Percentiles rank a stretch among this genome's conserved stretches.
Evolutionary conservation across 192 early-diverging fungal genomes (phyloP).

Genomic region (Rhizoclosmatium sp.): DNA sequence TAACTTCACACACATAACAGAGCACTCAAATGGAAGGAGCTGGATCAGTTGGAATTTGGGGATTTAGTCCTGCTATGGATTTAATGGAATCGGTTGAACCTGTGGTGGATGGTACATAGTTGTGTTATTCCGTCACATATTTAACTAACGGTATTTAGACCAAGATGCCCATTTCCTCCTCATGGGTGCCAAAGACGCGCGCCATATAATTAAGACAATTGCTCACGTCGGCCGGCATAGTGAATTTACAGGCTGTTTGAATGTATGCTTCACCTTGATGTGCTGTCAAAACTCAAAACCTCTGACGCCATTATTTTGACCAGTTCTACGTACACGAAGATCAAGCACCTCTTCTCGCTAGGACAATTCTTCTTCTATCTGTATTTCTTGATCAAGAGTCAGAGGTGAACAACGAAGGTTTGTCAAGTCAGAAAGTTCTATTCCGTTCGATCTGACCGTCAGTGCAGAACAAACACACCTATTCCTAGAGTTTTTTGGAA

Average conservation of each 20-base stretch:
- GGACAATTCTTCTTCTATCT: conserved; percentile 55
- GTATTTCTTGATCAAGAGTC: conserved; percentile 44
- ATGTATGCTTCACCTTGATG: background rate
- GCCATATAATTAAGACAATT: conserved; percentile 62
- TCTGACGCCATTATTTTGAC: background rate
- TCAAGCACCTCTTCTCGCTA: conserved; percentile 52
- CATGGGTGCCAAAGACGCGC: conserved; percentile 51
- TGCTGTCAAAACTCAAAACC: background rate
- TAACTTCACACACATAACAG: conserved; percentile 1
- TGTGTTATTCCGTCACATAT: no score
- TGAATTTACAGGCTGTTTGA: conserved; percentile 28
- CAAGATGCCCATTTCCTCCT: conserved; percentile 46
- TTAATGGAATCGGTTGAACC: conserved; percentile 32
- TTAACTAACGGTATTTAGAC: no score
- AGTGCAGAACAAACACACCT: conserved; percentile 50
- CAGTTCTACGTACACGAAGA: conserved; percentile 65
- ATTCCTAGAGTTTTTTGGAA: conserved; percentile 65
- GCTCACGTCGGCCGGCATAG: conserved; percentile 45
- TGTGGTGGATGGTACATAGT: background rate
- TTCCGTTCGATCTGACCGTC: background rate
- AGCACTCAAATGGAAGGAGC: conserved; percentile 46
- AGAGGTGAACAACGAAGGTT: conserved; percentile 43
- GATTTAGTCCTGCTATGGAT: conserved; percentile 54
- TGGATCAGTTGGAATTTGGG: conserved; percentile 50
- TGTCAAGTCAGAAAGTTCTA: conserved; percentile 1